Base-by-base conservation (phyloP, 2,329 filamentous ascomycete genomes). In the Aspergillus proliferans region DNA sequence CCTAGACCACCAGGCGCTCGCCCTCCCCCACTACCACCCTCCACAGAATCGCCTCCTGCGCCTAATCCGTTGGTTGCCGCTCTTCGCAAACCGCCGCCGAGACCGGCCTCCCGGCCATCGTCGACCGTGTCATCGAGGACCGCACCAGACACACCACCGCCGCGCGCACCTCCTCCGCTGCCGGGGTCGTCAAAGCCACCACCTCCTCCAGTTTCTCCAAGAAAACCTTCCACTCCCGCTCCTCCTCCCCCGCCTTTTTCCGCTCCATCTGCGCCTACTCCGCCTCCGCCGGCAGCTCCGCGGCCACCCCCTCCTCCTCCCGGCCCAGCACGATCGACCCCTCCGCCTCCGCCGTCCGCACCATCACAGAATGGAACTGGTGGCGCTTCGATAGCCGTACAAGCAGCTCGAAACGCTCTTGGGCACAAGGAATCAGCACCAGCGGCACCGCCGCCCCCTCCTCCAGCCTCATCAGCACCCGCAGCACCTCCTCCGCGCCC, bases 161-260 rank as follows among this genome's bases (percentile, higher is more conserved):
- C 70, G 33, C 79, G 80, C 58, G 85, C 84, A 48, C 88, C 88
- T 33, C 89, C 89, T 26, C 87, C 87, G 10, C 86, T 66, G 49
- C 70, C 70, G 9, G 65, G 63, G 30, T 56, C 59, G 19, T 56
- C 61, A 30, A 74, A 69, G 60, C 76, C 77, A 38, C 80, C 80
- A 4, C 78, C 81, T 18, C 80, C 80, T 40, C 80, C 81, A 40
- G 74, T 78, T 8, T 64, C 74, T 19, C 73, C 74, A 38, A 74
- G 82, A 55, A 85, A 84, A 61, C 77, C 80, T 7, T 81, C 80
- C 43, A 72, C 74, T 19, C 68, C 61, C 63, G 72, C 71, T 47
- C 71, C 75, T 6, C 71, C 72, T 45, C 69, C 71, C 36, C 69
- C 71, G 34, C 69, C 71, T 33, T 65, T 70, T 49, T 59, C 68